A percentile compares a stretch with the other conserved stretches of the same genome.
Conservation (phyloP, 345 rosid species). For the Salix purpurea region DNA sequence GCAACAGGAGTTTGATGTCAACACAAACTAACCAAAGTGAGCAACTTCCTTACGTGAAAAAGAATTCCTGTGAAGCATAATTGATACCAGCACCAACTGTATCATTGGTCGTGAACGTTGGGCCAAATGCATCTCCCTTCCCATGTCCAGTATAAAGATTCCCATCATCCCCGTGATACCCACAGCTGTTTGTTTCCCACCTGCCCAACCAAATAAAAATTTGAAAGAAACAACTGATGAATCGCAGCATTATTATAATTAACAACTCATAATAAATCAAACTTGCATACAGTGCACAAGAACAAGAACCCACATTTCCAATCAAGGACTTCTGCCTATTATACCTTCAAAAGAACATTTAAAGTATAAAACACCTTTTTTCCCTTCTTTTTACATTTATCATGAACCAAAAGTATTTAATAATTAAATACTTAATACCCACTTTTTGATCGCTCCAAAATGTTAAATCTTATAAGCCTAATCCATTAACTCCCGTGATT, state of each 20-base stretch:
- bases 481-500: not conserved
- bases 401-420: not conserved
- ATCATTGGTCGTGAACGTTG: slow-evolving; percentile 72
- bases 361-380: not conserved
- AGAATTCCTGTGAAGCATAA: slow-evolving; percentile 74
- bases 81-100: slow-evolving; percentile 90
- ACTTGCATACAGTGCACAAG: not conserved
- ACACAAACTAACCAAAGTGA: slow-evolving; percentile 7
- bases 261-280: not conserved
- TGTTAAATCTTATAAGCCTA: not conserved
- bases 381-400: not conserved
- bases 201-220: slow-evolving; percentile 35
- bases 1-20: not conserved
- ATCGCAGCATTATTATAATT: not conserved
- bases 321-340: not conserved
- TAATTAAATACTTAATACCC: not conserved
- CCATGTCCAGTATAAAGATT: slow-evolving; percentile 63
- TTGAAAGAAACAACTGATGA: not conserved
- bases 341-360: not conserved
- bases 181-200: slow-evolving; percentile 95
- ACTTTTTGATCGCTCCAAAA: not conserved
- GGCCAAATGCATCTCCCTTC: slow-evolving; percentile 79
- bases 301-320: not conserved
- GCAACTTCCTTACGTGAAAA: slow-evolving; percentile 82
- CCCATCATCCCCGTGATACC: slow-evolving; percentile 98